Percentiles rank a stretch among this genome's conserved stretches.
Conservation (phyloP, 495 filamentous ascomycete genomes). For the Acidiella bohemica region DNA sequence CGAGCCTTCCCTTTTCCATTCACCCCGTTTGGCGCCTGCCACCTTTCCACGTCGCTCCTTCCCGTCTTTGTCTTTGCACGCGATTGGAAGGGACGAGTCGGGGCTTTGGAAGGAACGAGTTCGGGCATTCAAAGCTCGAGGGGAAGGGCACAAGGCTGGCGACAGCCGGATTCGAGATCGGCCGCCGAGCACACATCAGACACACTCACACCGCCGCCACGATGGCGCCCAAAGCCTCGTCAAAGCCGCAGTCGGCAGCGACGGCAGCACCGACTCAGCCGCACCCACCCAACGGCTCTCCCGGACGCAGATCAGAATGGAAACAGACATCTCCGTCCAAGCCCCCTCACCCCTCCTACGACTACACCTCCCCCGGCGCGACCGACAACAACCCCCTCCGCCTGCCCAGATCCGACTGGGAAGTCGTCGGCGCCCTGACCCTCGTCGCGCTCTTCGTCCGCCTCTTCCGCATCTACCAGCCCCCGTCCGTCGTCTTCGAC, state of each 20-base stretch:
- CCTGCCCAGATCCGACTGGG: slow-evolving; percentile 70
- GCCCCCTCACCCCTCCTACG: slow-evolving; percentile 21
- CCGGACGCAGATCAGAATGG: not conserved
- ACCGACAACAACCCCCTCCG: slow-evolving; percentile 49
- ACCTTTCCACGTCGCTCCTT: not conserved
- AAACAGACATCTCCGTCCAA: slow-evolving; percentile 8
- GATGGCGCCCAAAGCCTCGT: slow-evolving; percentile 1
- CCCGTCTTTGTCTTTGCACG: not conserved
- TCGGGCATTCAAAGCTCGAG: too few species aligned
- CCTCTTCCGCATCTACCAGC: slow-evolving; percentile 91
- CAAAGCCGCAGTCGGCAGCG: not conserved
- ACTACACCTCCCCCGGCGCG: slow-evolving; percentile 52
- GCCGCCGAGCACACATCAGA: too few species aligned
- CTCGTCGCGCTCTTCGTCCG: slow-evolving; percentile 65
- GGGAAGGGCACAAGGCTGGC: too few species aligned
- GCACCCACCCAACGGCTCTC: not conserved
- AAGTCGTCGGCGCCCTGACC: slow-evolving; percentile 57
- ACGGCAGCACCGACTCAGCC: not conserved
- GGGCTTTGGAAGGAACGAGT: too few species aligned
- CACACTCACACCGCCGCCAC: slow-evolving; percentile 1
- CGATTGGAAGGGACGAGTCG: not conserved
- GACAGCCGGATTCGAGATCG: too few species aligned
- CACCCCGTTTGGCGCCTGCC: not conserved
- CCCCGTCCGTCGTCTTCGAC: slow-evolving; percentile 92
- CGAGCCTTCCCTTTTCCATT: too few species aligned